Percentiles rank a stretch among this genome's conserved stretches.
These are phyloP conservation scores for Colletotrichum eleusines DNA, from an alignment of 2,329 filamentous ascomycete genomes.

Conservation along the genomic window DNA sequence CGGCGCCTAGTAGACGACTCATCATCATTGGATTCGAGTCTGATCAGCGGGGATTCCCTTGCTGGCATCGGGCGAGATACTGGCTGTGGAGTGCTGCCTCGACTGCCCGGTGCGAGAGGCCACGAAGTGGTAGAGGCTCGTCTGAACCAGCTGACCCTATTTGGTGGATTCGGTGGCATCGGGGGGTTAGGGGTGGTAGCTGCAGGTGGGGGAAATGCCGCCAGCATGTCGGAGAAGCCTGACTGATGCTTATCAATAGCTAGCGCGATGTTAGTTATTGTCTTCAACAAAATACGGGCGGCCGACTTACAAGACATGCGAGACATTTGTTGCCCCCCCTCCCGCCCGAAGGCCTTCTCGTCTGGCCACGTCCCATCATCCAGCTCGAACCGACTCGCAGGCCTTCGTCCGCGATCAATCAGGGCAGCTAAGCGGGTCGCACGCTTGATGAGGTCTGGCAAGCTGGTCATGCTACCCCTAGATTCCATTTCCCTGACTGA, in stretches of 20 bases:
- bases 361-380: conserved; percentile 64
- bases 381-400: conserved; percentile 67
- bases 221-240: conserved; percentile 73
- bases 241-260: conserved; percentile 62
- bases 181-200: conserved; percentile 59
- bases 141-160: conserved; percentile 59
- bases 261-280: conserved; percentile 43
- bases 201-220: conserved; percentile 73
- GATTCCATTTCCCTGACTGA: conserved; percentile 84
- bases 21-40: conserved; percentile 43
- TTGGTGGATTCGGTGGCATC: conserved; percentile 59
- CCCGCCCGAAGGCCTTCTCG: conserved; percentile 55
- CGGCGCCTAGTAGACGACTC: conserved; percentile 52
- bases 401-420: conserved; percentile 82
- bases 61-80: conserved; percentile 35
- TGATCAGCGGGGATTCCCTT: conserved; percentile 27
- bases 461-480: conserved; percentile 89
- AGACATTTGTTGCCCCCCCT: conserved; percentile 55
- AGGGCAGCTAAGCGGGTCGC: conserved; percentile 89
- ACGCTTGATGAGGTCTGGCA: conserved; percentile 89
- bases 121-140: conserved; percentile 55
- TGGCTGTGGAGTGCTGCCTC: conserved; percentile 31
- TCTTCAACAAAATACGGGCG: not conserved
- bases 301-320: conserved; percentile 49
- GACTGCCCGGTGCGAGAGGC: conserved; percentile 57